Evolutionary conservation across 2,329 filamentous ascomycete genomes (phyloP).

Genomic region (Sclerotiophoma versabilis): DNA sequence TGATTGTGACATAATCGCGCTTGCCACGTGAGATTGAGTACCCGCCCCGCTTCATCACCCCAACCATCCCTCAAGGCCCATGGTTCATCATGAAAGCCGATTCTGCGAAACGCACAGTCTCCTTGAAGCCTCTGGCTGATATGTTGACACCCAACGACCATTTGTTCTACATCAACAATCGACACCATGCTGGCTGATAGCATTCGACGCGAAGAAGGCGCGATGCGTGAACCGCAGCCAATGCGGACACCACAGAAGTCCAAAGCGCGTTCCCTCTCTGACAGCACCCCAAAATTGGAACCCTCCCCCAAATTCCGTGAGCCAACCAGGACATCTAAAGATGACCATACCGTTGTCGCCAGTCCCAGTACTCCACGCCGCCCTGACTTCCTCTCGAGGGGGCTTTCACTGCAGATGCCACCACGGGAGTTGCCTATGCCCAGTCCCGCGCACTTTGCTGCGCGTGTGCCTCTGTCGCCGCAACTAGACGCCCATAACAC

Average conservation of each 20-base stretch:
- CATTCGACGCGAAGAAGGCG: slow-evolving; percentile 32
- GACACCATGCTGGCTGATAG: slow-evolving; percentile 31
- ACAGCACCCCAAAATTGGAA: slow-evolving; percentile 53
- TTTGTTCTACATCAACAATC: slow-evolving; percentile 15
- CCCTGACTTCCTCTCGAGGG: slow-evolving; percentile 67
- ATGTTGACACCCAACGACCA: slow-evolving; percentile 30
- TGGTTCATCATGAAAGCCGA: slow-evolving; percentile 16
- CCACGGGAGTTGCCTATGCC: slow-evolving; percentile 57
- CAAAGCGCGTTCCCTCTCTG: slow-evolving; percentile 55
- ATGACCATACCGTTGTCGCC: slow-evolving; percentile 53
- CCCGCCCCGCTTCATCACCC: slow-evolving; percentile 35
- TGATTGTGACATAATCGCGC: slow-evolving; percentile 19
- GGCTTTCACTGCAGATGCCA: slow-evolving; percentile 75
- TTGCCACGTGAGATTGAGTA: slow-evolving; percentile 32
- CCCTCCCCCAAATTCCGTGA: slow-evolving; percentile 57
- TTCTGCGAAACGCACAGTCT: slow-evolving; percentile 14
- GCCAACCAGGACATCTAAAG: slow-evolving; percentile 49
- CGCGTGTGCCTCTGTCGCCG: slow-evolving; percentile 76
- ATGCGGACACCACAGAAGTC: slow-evolving; percentile 42
- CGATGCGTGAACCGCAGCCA: slow-evolving; percentile 22
- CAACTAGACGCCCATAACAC: slow-evolving; percentile 84
- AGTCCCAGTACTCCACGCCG: slow-evolving; percentile 70
- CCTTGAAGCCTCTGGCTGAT: slow-evolving; percentile 24
- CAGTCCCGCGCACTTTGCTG: slow-evolving; percentile 60
- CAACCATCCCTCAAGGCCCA: slow-evolving; percentile 12